Base-by-base conservation (phyloP, 805 yeast genomes). In the Maudiozyma serrabonitensis region DNA sequence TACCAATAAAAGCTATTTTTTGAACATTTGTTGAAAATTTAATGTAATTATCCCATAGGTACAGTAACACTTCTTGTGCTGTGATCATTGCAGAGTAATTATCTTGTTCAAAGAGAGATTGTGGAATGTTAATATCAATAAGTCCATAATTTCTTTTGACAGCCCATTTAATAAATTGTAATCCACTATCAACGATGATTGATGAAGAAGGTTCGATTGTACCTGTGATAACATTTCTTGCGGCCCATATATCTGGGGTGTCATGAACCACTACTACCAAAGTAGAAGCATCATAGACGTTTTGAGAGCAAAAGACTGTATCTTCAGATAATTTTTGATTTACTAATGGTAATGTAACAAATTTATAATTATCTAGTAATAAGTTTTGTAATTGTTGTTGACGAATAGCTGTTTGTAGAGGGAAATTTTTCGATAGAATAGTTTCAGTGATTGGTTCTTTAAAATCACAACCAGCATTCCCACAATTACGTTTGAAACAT, bases 191-290 rank as follows among this genome's bases (percentile, higher is more conserved):
- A 42, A 86, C 78, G 19, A 88, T 76, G 3, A 86, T 76, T 2
- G 95, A 81, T 0, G 84, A 77, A 43, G 79, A 75, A 15, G 89
- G 73, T 54, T 87, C 87, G 37, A 91, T 77, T 46, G 78, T 73
- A 7, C 98, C 98, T 9, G 85, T 79, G 5, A 81, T 66, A 0
- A 95, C 87, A 62, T 88, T 89, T 39, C 82, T 70, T 55, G 82
- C 80, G 1, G 95, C 95, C 95, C 96, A 89, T 6, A 93, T 75
- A 51, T 88, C 90, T 6, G 96, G 87, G 2, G 97, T 87, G 60
- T 90, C 98, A 66, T 90, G 98, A 18, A 90, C 79, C 6, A 87
- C 64, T 8, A 91, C 70, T 9, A 89, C 69, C 6, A 90, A 66
- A 6, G 84, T 78, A n/a, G 79, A 75, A 38, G 81, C 69, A 12